Conservation (phyloP, 192 early-diverging fungal genomes). For the Coemansia sp. region DNA sequence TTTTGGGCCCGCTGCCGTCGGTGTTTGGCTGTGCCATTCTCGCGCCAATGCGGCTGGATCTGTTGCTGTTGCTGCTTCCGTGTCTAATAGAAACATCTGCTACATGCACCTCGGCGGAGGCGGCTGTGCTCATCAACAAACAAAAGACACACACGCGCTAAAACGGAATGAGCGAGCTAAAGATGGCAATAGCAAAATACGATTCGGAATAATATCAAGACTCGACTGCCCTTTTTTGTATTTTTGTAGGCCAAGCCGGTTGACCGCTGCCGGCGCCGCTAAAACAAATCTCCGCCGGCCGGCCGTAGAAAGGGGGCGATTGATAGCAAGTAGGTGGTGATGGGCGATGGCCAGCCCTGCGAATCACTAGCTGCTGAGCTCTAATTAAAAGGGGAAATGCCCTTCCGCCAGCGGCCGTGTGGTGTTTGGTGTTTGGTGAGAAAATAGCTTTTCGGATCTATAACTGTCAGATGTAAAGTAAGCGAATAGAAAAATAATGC, state of each 20-base stretch:
- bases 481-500: neutral
- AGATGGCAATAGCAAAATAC: neutral
- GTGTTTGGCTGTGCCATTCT: constrained; percentile 8
- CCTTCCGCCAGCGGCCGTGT: neutral
- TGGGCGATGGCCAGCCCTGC: constrained; percentile 1
- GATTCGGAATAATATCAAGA: neutral
- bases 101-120: constrained; percentile 37
- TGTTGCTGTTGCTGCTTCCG: constrained; percentile 21
- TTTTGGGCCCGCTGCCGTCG: neutral
- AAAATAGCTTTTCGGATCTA: neutral
- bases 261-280: neutral
- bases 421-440: neutral
- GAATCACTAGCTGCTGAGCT: neutral
- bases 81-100: constrained; percentile 34
- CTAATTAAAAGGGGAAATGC: neutral
- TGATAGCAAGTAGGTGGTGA: constrained; percentile 2
- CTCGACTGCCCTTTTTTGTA: neutral
- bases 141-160: neutral
- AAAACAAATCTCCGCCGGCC: neutral
- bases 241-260: neutral
- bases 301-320: neutral
- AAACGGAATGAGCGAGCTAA: neutral
- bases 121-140: constrained; percentile 43
- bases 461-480: neutral
- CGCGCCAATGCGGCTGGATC: constrained; percentile 5